Evolutionary conservation across 495 filamentous ascomycete species (phyloP), one percentile per base, ranked within the genome.

Genomic region (Evernia prunastri): DNA sequence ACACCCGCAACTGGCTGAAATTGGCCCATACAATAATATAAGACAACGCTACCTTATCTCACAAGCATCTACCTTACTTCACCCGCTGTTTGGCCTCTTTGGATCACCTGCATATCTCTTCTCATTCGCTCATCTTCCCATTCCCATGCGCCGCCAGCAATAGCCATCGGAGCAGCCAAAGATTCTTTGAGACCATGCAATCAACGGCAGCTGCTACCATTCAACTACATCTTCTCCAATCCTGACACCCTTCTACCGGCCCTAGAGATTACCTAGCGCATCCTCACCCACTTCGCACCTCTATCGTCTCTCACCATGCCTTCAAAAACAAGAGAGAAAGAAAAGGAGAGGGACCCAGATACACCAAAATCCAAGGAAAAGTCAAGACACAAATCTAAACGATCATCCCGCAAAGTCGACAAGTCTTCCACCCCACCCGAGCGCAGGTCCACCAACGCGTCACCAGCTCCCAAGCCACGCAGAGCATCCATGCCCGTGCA

Each of bases 401-500:
- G 69, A 39, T 74, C 79, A 59, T 73, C 74, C 66, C 75, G 73
- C 66, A 79, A 75, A 64, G 80, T 72, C 74, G 77, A 78, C 39
- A 73, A 70, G 49, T 71, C 76, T 67, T 76, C 76, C 53, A 77
- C 65, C 15, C 66, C 65, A n/a, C 68, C 72, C n/a, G 61, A 71
- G 61, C 70, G 77, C 53, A 72, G 73, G 64, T 71, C 77, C 56
- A 69, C 70, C 60, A 64, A 68, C 64, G 58, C 70, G 39, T 71
- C 74, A 59, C 69, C 70, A 33, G 62, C 71, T 61, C 63, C 74
- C 61, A 72, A 67, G 60, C 73, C 70, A 67, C 77, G 80, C 59
- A 74, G 78, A 64, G 78, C 78, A 72, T 83, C 81, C 37, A 79
- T 83, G 78, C 79, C 81, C 15, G 73, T 74, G 40, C 70, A 80